Percentiles rank a stretch among this genome's conserved stretches.
phyloP scores from a whole-genome alignment of 495 filamentous ascomycete species.

The Cercophora scortea region DNA sequence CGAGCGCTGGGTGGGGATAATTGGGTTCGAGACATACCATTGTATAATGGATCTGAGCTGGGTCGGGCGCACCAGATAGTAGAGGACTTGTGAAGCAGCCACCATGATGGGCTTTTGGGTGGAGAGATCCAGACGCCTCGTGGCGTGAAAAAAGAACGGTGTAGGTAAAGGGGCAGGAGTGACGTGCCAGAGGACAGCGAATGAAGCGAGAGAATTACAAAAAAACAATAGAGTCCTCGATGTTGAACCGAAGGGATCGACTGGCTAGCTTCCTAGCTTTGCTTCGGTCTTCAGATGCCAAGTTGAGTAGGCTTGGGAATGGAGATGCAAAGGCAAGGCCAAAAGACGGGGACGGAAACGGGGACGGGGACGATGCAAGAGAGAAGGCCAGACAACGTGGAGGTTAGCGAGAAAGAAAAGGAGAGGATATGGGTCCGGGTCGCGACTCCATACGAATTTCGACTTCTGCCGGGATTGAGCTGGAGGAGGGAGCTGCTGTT shows the following conservation, averaged over 20 bases:
- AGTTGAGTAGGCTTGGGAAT: background rate
- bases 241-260: too few species aligned
- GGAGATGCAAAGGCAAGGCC: background rate
- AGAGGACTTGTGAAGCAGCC: conserved; percentile 48
- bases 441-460: conserved; percentile 1
- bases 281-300: too few species aligned
- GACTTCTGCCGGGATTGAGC: conserved; percentile 2
- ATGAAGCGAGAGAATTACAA: too few species aligned
- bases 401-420: background rate
- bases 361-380: background rate
- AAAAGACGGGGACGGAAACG: background rate
- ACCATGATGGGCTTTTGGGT: conserved; percentile 27
- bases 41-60: conserved; percentile 83
- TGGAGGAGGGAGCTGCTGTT: too few species aligned
- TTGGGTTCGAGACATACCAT: conserved; percentile 54
- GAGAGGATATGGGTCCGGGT: background rate
- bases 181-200: background rate
- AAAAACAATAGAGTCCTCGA: too few species aligned
- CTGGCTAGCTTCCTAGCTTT: too few species aligned
- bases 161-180: background rate
- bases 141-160: background rate
- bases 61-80: conserved; percentile 68
- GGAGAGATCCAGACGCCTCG: background rate
- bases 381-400: background rate
- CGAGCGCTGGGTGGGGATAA: conserved; percentile 8